Evolutionary conservation across 257 asterid genomes (phyloP), one percentile per base, ranked within the genome.

Genomic region (Prunella vulgaris): DNA sequence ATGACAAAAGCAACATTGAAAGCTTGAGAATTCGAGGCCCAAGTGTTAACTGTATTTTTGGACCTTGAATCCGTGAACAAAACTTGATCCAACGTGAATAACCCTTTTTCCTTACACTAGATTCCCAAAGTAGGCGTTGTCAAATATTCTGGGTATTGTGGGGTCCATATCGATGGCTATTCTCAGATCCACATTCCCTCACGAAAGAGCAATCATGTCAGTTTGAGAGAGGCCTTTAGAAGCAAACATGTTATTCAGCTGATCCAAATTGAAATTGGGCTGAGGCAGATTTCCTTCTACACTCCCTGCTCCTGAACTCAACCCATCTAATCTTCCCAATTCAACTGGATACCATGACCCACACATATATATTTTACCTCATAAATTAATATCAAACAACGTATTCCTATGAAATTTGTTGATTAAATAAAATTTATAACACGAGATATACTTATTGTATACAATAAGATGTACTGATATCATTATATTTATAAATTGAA

Each of bases 171-270:
- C 64, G 10, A 90, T 71, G 74, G 90, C 98, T 56, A 85, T 64
- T 24, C 73, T 46, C 0, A 95, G 94, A 58, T 88, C 92, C 33
- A 80, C 93, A 30, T 80, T 77, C 25, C 1, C n/a, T n/a, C n/a
- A n/a, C n/a, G 96, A 89, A 58, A 92, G 88, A 59, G 97, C 97
- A 59, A 92, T 86, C 96, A 92, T 83, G 77, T 92, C 96, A 0
- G 73, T 49, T 74, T 85, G 96, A 60, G 74, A 49, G 6, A 89
- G 79, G 48, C 96, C 92, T 32, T 56, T 78, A 4, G 90, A 72
- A n/a, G 86, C 81, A 76, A 92, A 92, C 90, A 89, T 76, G 15
- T 76, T 3, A 57, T 81, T 92, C 2, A 86, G 94, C 66, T 87
- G 93, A 68, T 84, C 18, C 82, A 92, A 66, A 76, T 82, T 78